Conservation (phyloP, 441 rosid genomes). For the Rhodomyrtus psidioides region DNA sequence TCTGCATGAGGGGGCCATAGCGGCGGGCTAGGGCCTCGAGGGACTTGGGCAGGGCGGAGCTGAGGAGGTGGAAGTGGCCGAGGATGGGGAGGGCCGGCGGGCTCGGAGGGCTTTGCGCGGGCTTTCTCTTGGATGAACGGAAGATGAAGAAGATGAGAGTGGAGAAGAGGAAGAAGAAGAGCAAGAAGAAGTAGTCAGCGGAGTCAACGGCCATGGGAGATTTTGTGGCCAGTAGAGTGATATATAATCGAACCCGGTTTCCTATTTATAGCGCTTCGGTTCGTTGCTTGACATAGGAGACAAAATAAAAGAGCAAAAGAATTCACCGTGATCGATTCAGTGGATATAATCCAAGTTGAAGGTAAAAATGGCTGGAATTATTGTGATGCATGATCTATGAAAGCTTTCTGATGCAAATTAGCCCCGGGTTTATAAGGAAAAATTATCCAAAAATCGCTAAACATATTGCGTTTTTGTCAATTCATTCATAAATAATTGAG, state of each 20-base stretch:
- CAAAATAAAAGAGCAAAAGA: not conserved
- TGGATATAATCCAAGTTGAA: not conserved
- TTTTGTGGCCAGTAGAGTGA: not conserved
- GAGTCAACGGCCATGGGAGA: not conserved
- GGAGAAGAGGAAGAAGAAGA: not conserved
- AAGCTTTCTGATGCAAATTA: not conserved
- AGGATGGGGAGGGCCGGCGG: not conserved
- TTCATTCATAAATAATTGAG: too few relatives aligned
- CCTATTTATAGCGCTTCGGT: not conserved
- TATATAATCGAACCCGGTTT: not conserved
- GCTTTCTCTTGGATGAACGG: not conserved
- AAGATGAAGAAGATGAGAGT: not conserved
- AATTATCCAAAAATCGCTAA: too few relatives aligned
- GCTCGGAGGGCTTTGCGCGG: not conserved
- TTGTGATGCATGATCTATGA: not conserved
- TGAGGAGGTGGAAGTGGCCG: not conserved
- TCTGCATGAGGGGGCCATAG: constrained; percentile 3
- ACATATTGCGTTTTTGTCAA: too few relatives aligned
- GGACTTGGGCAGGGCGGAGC: not conserved
- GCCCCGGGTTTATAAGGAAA: not conserved
- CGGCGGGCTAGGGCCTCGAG: not conserved
- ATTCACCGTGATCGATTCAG: not conserved
- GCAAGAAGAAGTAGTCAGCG: not conserved
- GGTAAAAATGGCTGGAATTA: not conserved
- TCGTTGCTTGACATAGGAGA: not conserved